Evolutionary conservation across 2,329 filamentous ascomycete species (phyloP).

Genomic region (Fusarium papillatum): DNA sequence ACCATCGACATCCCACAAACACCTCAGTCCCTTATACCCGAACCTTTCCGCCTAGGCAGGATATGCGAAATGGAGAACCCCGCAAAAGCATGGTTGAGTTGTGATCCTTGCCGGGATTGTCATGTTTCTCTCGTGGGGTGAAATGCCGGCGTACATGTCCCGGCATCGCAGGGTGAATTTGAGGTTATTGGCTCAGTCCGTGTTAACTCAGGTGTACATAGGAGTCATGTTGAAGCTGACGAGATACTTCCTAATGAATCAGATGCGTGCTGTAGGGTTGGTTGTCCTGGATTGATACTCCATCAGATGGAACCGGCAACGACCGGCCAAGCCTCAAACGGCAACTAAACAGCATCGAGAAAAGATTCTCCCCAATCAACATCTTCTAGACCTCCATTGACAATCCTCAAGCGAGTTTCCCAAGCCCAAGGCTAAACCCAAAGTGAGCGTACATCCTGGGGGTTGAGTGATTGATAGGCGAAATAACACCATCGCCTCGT

Average conservation of each 20-base stretch:
- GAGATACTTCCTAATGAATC: not conserved
- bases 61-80: constrained; percentile 1
- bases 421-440: not conserved
- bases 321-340: not conserved
- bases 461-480: constrained; percentile 43
- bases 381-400: not conserved
- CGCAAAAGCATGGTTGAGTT: not conserved
- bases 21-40: constrained; percentile 10
- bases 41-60: constrained; percentile 2
- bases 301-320: not conserved
- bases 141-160: not conserved
- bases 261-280: not conserved
- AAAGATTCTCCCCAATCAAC: constrained; percentile 5
- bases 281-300: not conserved
- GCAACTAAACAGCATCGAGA: not conserved
- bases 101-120: not conserved
- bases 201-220: not conserved
- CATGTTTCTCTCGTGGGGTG: not conserved
- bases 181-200: not conserved
- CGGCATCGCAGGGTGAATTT: not conserved
- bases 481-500: constrained; percentile 44
- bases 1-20: constrained; percentile 33
- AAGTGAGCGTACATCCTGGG: constrained; percentile 4
- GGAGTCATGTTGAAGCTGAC: not conserved
- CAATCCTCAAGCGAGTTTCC: not conserved